phyloP scores from a whole-genome alignment of 805 yeast genomes.

The Nakazawaea peltata region DNA sequence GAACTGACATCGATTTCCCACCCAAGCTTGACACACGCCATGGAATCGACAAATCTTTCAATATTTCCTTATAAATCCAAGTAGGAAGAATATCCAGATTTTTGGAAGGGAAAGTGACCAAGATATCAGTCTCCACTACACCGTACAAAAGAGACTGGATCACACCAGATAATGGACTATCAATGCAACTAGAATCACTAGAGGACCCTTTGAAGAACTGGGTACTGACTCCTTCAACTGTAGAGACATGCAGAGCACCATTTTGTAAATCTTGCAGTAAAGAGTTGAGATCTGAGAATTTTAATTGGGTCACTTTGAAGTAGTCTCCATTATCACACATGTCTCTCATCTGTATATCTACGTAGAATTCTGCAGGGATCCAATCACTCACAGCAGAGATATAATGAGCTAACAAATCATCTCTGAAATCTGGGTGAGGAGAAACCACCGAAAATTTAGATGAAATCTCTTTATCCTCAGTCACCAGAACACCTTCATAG shows the following conservation, averaged over 20 bases:
- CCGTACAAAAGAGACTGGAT: constrained; percentile 4
- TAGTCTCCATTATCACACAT: neutral
- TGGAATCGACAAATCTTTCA: constrained; percentile 1
- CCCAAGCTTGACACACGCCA: no score
- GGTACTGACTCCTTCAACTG: neutral
- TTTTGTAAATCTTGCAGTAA: neutral
- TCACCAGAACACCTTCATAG: neutral
- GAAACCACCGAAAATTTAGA: neutral
- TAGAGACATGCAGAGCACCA: neutral
- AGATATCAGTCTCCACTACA: neutral
- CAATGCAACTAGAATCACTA: neutral
- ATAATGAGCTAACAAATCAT: neutral
- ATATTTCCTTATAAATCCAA: constrained; percentile 2
- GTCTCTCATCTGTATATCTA: neutral
- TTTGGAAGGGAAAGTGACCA: constrained; percentile 1
- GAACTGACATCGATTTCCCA: no score
- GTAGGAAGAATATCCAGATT: constrained; percentile 4
- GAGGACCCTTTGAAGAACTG: neutral
- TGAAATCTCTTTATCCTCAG: neutral
- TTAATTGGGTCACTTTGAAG: neutral
- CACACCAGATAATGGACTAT: constrained; percentile 3
- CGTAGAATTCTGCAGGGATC: constrained; percentile 3
- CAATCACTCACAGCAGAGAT: constrained; percentile 1
- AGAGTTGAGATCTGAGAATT: constrained; percentile 1
- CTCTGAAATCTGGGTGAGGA: neutral